Conservation (phyloP, 192 early-diverging fungal species). For the Gigaspora rosea region DNA sequence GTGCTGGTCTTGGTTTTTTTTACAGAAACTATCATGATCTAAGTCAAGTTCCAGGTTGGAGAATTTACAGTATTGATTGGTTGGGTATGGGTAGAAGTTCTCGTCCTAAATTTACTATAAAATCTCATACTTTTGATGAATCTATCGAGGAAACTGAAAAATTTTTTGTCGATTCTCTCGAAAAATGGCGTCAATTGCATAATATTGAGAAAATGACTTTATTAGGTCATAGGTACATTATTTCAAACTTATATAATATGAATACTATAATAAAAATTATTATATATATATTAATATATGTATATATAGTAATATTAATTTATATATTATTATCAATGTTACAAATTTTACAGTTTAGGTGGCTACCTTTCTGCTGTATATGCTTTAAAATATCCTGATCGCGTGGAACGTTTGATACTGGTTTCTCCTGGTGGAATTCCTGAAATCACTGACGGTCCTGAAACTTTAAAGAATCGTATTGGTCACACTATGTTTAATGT, state of each 20-base stretch:
- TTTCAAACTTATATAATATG: too few relatives aligned
- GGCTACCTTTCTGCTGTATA: conserved; percentile 88
- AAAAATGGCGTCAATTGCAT: conserved; percentile 80
- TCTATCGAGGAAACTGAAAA: conserved; percentile 64
- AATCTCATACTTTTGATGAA: conserved; percentile 48
- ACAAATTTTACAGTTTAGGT: conserved; percentile 63
- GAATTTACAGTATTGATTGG: conserved; percentile 85
- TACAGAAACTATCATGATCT: conserved; percentile 59
- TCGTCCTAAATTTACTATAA: conserved; percentile 66
- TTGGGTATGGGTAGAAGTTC: conserved; percentile 91
- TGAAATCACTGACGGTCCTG: conserved; percentile 48
- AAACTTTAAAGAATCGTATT: conserved; percentile 24
- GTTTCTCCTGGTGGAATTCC: conserved; percentile 63
- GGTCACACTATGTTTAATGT: conserved; percentile 38
- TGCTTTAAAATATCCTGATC: conserved; percentile 83
- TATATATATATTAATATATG: too few relatives aligned
- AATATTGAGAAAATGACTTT: conserved; percentile 84
- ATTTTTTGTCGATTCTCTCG: conserved; percentile 90
- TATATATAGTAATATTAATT: too few relatives aligned
- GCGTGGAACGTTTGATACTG: conserved; percentile 85
- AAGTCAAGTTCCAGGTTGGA: conserved; percentile 52
- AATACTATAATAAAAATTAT: too few relatives aligned
- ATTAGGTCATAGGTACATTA: conserved; percentile 54
- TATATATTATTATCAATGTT: too few relatives aligned
- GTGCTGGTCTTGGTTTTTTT: conserved; percentile 80